Conservation (phyloP, 2,329 filamentous ascomycete genomes). For the Colletotrichum incanum region DNA sequence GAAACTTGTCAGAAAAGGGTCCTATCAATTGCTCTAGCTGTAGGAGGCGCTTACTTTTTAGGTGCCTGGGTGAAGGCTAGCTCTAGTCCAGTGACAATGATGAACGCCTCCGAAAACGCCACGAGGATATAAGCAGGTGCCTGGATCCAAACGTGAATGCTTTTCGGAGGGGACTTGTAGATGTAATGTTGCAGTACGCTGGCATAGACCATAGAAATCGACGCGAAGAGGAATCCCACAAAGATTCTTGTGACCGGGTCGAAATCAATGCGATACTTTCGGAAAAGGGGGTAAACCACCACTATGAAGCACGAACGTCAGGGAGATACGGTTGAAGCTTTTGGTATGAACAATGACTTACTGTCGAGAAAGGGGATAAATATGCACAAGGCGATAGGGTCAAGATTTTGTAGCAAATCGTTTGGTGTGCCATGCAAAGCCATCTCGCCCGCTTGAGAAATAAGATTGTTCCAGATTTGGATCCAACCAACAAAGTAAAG, state of each 20-base stretch:
- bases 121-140: conserved; percentile 71
- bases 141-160: conserved; percentile 70
- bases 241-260: conserved; percentile 46
- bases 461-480: conserved; percentile 54
- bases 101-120: conserved; percentile 73
- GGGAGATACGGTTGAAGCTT: too few species aligned
- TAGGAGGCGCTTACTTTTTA: conserved; percentile 22
- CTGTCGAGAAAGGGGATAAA: conserved; percentile 50
- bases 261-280: conserved; percentile 45
- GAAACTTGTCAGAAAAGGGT: background rate
- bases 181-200: conserved; percentile 46
- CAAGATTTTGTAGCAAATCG: conserved; percentile 50
- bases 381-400: conserved; percentile 48
- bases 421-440: conserved; percentile 47
- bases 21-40: background rate
- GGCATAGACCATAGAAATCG: conserved; percentile 46
- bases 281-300: conserved; percentile 45
- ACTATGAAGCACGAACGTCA: background rate
- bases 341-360: background rate
- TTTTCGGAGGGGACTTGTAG: conserved; percentile 44
- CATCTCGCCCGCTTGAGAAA: conserved; percentile 49
- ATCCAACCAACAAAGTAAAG: conserved; percentile 58
- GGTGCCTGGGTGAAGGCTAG: conserved; percentile 83
- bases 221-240: conserved; percentile 46
- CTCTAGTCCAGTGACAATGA: conserved; percentile 78